Conservation (phyloP, 2,329 filamentous ascomycete genomes). For the Verticillium isaacii region DNA sequence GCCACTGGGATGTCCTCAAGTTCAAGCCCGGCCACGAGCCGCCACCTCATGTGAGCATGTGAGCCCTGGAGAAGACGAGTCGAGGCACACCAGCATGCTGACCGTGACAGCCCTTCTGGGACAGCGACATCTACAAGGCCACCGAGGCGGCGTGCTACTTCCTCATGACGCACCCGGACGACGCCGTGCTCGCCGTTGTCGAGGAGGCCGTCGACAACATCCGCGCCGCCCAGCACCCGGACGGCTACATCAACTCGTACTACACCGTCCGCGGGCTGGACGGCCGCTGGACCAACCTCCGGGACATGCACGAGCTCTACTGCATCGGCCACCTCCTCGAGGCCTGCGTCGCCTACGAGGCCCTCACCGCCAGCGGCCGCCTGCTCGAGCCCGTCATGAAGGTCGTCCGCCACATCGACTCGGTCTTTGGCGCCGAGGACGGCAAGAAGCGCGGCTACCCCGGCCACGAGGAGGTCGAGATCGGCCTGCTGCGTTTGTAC, state of each 20-base stretch:
- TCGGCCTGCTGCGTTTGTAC: conserved; percentile 33
- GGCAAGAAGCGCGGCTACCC: conserved; percentile 5
- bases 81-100: neutral
- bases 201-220: conserved; percentile 6
- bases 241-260: conserved; percentile 6
- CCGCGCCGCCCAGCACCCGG: conserved; percentile 2
- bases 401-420: conserved; percentile 1
- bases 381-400: conserved; percentile 2
- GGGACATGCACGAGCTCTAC: conserved; percentile 5
- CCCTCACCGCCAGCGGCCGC: neutral
- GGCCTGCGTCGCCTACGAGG: conserved; percentile 4
- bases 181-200: neutral
- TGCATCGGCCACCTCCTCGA: conserved; percentile 5
- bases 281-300: conserved; percentile 2
- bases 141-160: conserved; percentile 6
- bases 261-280: conserved; percentile 2
- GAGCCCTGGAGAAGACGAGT: neutral
- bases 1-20: conserved; percentile 4
- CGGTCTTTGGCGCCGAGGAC: neutral
- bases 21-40: conserved; percentile 5
- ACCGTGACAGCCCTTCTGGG: conserved; percentile 1
- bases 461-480: conserved; percentile 36
- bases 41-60: conserved; percentile 3
- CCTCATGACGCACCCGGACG: neutral
- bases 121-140: conserved; percentile 5